Evolutionary conservation across 495 filamentous ascomycete genomes (phyloP).

Genomic region (Cercophora samala): DNA sequence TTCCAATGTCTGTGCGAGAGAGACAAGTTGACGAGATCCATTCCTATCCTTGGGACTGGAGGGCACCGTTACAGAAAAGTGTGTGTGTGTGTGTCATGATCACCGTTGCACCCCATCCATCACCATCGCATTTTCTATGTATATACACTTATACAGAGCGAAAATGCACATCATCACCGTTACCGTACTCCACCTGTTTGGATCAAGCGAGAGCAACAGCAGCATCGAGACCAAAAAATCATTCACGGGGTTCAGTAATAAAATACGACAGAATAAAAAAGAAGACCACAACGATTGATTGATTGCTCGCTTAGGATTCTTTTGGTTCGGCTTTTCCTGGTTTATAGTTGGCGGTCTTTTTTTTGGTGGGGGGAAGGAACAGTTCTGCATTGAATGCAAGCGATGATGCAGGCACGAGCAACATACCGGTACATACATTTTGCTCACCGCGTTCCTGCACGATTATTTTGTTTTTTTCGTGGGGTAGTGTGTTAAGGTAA

Average conservation of each 20-base stretch:
- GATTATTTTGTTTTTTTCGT: not conserved
- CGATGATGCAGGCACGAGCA: not conserved
- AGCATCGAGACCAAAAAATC: not conserved
- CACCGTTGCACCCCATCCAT: not conserved
- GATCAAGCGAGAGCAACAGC: not conserved
- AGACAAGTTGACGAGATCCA: not conserved
- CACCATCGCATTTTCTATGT: too few species aligned
- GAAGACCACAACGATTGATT: too few species aligned
- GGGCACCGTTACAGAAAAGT: not conserved
- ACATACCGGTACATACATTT: not conserved
- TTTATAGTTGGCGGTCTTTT: not conserved
- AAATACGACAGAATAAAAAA: not conserved
- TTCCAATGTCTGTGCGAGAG: too few species aligned
- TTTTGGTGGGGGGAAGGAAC: not conserved
- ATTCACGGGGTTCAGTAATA: too few species aligned
- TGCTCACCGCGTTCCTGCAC: not conserved
- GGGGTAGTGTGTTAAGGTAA: too few species aligned
- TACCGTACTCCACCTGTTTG: not conserved
- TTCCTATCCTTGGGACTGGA: not conserved
- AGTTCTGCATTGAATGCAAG: not conserved
- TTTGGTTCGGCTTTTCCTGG: not conserved
- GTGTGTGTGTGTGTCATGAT: too few species aligned
- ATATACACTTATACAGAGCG: too few species aligned
- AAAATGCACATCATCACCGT: not conserved
- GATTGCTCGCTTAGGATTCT: not conserved